Evolutionary conservation across 2,329 filamentous ascomycete genomes (phyloP), one percentile per base, ranked within the genome.

Genomic region (Pseudocercospora eumusae): DNA sequence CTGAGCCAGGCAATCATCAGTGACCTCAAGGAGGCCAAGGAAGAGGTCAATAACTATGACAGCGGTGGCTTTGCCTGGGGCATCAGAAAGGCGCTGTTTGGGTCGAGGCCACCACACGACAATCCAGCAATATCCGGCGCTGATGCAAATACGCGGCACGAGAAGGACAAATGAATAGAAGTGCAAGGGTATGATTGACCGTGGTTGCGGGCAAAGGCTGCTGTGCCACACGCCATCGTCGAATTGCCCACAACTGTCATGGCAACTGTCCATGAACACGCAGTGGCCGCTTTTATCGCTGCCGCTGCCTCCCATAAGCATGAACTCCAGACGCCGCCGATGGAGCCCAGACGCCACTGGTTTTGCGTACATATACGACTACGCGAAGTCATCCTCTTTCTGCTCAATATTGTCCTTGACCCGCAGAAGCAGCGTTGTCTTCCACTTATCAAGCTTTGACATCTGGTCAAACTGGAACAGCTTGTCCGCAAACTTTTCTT

Each of bases 371-470:
- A 25, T 28, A 2, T 20, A 15, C 8, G 47, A 57, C 56, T 60
- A 90, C 65, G 87, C 88, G 71, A 89, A 90, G 71, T 90, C 87
- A 67, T 89, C 87, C 44, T 81, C 85, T 66, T 83, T 81, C 73
- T 86, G 83, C 78, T 93, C 89, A 70, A 96, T 96, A 58, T 83
- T 83, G 71, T 88, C 88, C 87, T 97, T 97, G 72, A 97, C 84
- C 69, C 87, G 85, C 73, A 96, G 80, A 66, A 96, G 77, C 61
- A 96, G 81, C 31, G 89, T 91, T 56, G 91, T 96, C 88, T 97
- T 96, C 93, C 93, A 98, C 81, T 93, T 95, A 75, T 97, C 93
- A 73, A 98, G 80, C 82, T 95, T 95, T 80, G 88, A 95, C 80
- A 96, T 83, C 80, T 96, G 91, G 76, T 97, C 92, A 74, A 86